Evolutionary conservation across 768 basidiomycete genomes (phyloP).

Genomic region (Mycena indigotica): DNA sequence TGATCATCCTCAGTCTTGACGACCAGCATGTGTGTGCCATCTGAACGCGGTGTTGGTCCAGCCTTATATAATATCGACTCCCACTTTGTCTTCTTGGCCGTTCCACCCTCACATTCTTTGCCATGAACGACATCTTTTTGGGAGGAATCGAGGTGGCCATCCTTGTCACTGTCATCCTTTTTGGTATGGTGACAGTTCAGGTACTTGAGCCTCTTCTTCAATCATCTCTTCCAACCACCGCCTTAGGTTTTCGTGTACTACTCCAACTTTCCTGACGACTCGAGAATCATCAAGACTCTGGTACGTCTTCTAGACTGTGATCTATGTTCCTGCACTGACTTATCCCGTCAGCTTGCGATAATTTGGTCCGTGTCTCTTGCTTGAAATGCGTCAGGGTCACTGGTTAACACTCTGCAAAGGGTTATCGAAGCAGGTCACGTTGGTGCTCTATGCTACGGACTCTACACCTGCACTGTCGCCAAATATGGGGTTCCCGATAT

Average conservation of each 20-base stretch:
- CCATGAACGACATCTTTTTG: slow-evolving; percentile 3
- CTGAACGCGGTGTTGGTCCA: too few relatives aligned
- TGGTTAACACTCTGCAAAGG: neutral
- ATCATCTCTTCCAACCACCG: neutral
- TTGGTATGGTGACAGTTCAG: slow-evolving; percentile 22
- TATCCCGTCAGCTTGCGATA: slow-evolving; percentile 10
- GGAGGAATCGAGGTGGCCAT: slow-evolving; percentile 18
- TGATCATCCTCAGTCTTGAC: neutral
- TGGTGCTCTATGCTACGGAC: slow-evolving; percentile 15
- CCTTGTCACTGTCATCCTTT: slow-evolving; percentile 10
- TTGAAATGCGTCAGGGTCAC: neutral
- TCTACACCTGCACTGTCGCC: slow-evolving; percentile 18
- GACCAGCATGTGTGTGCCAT: neutral
- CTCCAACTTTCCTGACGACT: slow-evolving; percentile 18
- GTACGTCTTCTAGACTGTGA: neutral
- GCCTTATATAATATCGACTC: too few relatives aligned
- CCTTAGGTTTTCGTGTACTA: slow-evolving; percentile 21
- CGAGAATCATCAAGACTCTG: slow-evolving; percentile 10
- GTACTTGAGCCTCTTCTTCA: neutral
- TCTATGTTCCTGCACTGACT: neutral
- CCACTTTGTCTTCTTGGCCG: too few relatives aligned
- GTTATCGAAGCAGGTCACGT: slow-evolving; percentile 11
- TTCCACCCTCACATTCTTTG: too few relatives aligned
- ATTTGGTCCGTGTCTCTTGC: slow-evolving; percentile 8
- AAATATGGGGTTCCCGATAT: slow-evolving; percentile 17